These are phyloP conservation scores for Cadophora sp. DNA, from an alignment of 2,329 filamentous ascomycete genomes.

Conservation along the genomic window DNA sequence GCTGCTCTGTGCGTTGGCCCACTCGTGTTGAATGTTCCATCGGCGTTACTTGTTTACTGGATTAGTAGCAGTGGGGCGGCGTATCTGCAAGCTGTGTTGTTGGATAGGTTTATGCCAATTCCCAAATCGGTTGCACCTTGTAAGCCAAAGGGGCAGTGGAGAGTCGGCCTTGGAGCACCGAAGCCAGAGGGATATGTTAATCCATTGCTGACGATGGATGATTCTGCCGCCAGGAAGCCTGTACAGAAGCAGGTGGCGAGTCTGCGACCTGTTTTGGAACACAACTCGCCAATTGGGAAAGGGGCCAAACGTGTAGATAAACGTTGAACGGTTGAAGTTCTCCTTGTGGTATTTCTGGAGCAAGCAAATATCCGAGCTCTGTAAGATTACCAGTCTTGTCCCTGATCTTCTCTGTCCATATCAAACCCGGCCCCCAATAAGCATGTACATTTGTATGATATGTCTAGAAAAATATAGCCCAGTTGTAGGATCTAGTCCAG, in stretches of 20 bases:
- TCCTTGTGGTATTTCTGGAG: no score
- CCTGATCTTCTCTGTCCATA: no score
- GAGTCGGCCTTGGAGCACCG: constrained; percentile 21
- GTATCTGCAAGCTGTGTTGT: constrained; percentile 48
- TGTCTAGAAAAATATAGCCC: no score
- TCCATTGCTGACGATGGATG: not conserved
- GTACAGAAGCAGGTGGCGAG: not conserved
- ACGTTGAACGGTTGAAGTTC: no score
- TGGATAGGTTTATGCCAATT: constrained; percentile 50
- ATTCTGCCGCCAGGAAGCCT: not conserved
- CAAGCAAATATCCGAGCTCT: no score
- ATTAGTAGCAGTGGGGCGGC: constrained; percentile 52
- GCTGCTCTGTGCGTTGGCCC: constrained; percentile 51
- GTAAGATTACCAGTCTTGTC: no score
- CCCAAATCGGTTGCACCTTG: constrained; percentile 44
- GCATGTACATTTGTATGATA: no score
- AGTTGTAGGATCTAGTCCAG: no score
- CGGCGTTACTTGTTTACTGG: constrained; percentile 57
- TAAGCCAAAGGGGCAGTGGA: constrained; percentile 37
- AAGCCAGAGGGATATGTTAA: constrained; percentile 13
- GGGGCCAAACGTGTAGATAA: no score
- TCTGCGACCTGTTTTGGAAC: not conserved
- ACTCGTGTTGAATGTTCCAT: constrained; percentile 49
- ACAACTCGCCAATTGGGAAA: not conserved
- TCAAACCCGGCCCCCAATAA: no score